Base-by-base conservation (phyloP, 306 rosid genomes). In the Arachis stenosperma region DNA sequence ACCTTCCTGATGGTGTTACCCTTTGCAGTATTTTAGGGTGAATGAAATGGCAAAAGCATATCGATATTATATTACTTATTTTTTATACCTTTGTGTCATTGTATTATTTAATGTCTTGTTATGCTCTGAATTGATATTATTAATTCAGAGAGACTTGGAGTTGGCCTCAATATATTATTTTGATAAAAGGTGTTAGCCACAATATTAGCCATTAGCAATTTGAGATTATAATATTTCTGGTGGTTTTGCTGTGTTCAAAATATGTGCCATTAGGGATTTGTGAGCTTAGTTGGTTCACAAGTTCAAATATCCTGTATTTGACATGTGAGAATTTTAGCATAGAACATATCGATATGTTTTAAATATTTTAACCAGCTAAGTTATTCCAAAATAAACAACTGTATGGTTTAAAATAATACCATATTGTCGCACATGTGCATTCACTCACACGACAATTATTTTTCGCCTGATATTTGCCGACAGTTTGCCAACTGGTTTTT, bases 381-480 rank as follows among this genome's bases (percentile, higher is more conserved):
- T 48, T 73, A 64, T 17, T 79, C 69, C 22, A 8, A 50, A 4
- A 39, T 46, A 48, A 60, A 33, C 67, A 50, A 17, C 44, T 29
- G 47, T 14, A 33, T 41, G 50, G 69, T 64, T 52, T 69, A 42
- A 53, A 54, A 36, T 46, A 42, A 47, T 54, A 30, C 3, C 53
- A 3, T 53, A 3, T 67, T 51, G 29, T 53, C 27, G 65, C 43
- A 47, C 41, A 62, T 71, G 37, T 2, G 37, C 37, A 33, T 33
- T 33, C 37, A 33, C 37, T 33, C 37, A 33, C 37, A 36, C 22
- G 74, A 65, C 53, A 9, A 62, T 54, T 53, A n/a, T 70, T 52
- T 70, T 52, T 73, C 37, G 39, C 51, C 50, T 73, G 65, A 61
- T 67, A 67, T 69, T 59, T 30, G 62, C 48, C 54, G n/a, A 67